A percentile compares a stretch with the other conserved stretches of the same genome.
Conservation (phyloP, 495 filamentous ascomycete genomes). For the Hypoxylon rickii region DNA sequence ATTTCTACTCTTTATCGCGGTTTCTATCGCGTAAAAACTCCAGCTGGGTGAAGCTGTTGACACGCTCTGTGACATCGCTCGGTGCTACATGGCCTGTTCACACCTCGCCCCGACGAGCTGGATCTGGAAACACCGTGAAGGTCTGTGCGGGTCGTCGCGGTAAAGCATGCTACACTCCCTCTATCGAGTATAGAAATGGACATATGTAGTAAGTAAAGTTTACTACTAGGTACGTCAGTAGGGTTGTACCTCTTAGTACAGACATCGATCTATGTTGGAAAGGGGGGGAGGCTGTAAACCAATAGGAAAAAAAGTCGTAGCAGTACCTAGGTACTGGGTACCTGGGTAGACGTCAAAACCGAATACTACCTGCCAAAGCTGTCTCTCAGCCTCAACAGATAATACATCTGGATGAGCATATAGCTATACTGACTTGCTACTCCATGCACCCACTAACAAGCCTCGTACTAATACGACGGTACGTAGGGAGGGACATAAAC, state of each 20-base stretch:
- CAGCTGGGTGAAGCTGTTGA: not conserved
- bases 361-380: conserved; percentile 33
- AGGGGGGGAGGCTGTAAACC: too few relatives aligned
- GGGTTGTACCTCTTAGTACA: conserved; percentile 22
- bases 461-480: too few relatives aligned
- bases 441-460: conserved; percentile 3
- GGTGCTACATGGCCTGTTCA: conserved; percentile 17
- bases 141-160: conserved; percentile 8
- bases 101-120: too few relatives aligned
- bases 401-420: conserved; percentile 2
- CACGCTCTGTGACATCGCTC: conserved; percentile 15
- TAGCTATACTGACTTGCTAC: too few relatives aligned
- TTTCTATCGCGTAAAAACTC: conserved; percentile 23
- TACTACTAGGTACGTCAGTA: conserved; percentile 21
- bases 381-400: conserved; percentile 31
- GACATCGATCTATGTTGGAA: too few relatives aligned
- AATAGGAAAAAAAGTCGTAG: conserved; percentile 26
- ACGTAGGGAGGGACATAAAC: too few relatives aligned
- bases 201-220: conserved; percentile 36
- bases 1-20: conserved; percentile 1
- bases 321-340: conserved; percentile 6
- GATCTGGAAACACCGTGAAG: too few relatives aligned
- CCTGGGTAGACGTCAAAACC: too few relatives aligned
- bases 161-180: conserved; percentile 16
- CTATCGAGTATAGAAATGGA: conserved; percentile 4